phyloP scores from a whole-genome alignment of 2,329 filamentous ascomycete genomes.

The Microsporum canis region DNA sequence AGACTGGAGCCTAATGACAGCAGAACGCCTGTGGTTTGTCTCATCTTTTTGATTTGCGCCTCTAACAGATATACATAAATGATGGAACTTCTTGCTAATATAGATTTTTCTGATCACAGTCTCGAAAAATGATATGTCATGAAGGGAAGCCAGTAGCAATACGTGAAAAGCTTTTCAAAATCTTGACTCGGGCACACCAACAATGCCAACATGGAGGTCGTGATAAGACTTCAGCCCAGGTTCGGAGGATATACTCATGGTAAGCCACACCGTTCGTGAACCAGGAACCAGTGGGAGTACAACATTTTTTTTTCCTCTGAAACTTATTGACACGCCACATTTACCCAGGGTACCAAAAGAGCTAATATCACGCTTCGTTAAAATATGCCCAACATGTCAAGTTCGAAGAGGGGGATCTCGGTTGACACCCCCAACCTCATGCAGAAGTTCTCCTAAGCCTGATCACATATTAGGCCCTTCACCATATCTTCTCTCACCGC shows the following conservation, averaged over 20 bases:
- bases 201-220: slow-evolving; percentile 43
- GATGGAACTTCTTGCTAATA: slow-evolving; percentile 6
- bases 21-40: slow-evolving; percentile 29
- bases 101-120: slow-evolving; percentile 17
- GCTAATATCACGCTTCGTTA: slow-evolving; percentile 42
- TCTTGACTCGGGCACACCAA: slow-evolving; percentile 40
- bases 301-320: background rate
- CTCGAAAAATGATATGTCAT: slow-evolving; percentile 37
- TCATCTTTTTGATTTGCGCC: slow-evolving; percentile 5
- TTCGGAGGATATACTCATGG: slow-evolving; percentile 41
- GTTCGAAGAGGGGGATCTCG: slow-evolving; percentile 35
- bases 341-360: slow-evolving; percentile 40
- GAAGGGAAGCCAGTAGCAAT: slow-evolving; percentile 44
- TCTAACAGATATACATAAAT: background rate
- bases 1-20: slow-evolving; percentile 33
- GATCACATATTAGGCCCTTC: slow-evolving; percentile 23
- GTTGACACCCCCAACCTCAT: slow-evolving; percentile 32
- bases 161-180: slow-evolving; percentile 41
- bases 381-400: slow-evolving; percentile 41
- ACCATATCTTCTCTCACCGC: slow-evolving; percentile 28
- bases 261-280: slow-evolving; percentile 17
- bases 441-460: slow-evolving; percentile 29
- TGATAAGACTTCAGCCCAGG: slow-evolving; percentile 43
- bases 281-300: background rate
- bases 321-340: slow-evolving; percentile 5